phyloP scores from a whole-genome alignment of 306 rosid species.

The Prunus fruticosa region DNA sequence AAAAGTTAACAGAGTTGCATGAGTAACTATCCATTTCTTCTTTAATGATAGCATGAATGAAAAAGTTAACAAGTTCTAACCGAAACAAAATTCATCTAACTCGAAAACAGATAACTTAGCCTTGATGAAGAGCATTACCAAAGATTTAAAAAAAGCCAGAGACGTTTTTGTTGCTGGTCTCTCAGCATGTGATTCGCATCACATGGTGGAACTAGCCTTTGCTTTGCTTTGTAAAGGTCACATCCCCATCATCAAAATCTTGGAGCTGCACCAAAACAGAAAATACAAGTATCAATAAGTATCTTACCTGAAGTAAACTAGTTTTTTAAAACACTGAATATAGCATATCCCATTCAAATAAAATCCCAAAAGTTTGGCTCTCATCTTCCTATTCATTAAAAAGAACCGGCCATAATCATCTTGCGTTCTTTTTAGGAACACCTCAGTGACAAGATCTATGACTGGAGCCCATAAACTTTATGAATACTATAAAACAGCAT shows the following conservation, averaged over 20 bases:
- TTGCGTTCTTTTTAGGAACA: background rate
- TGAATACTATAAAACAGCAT: background rate
- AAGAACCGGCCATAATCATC: too few species aligned
- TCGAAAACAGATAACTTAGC: background rate
- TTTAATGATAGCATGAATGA: background rate
- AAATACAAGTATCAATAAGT: too few species aligned
- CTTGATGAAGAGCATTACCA: background rate
- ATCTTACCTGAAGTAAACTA: background rate
- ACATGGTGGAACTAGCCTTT: background rate
- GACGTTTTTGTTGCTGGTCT: background rate
- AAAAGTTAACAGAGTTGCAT: background rate
- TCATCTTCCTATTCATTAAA: too few species aligned
- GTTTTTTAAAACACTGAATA: background rate
- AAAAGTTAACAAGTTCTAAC: background rate
- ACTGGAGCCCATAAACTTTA: background rate
- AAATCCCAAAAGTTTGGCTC: too few species aligned
- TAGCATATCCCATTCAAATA: background rate
- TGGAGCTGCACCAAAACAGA: constrained; percentile 49
- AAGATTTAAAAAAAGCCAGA: background rate
- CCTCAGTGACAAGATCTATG: background rate
- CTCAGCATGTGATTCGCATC: background rate
- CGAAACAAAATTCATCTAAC: background rate
- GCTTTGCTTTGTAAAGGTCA: background rate
- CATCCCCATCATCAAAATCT: constrained; percentile 40
- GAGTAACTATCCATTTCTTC: background rate